Percentiles rank a stretch among this genome's conserved stretches.
phyloP scores from a whole-genome alignment of 164 flowering plant species.

The Sextonia rubra region DNA sequence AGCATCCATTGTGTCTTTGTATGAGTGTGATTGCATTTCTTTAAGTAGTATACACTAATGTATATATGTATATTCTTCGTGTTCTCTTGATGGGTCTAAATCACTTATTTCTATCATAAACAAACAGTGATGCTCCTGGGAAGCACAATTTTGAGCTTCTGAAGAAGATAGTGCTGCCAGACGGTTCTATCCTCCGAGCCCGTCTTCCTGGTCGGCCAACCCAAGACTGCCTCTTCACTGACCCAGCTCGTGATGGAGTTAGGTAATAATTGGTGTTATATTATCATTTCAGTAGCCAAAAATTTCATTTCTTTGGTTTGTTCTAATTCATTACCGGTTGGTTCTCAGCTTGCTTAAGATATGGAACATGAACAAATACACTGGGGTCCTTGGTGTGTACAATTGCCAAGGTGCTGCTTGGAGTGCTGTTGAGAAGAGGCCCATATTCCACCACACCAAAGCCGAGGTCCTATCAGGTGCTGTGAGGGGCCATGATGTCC shows the following conservation, averaged over 20 bases:
- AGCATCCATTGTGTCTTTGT: not conserved
- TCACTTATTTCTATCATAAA: not conserved
- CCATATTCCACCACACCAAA: slow-evolving; percentile 54
- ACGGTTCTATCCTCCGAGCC: slow-evolving; percentile 86
- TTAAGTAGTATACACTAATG: not conserved
- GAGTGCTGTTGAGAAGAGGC: slow-evolving; percentile 62
- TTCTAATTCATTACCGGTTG: not conserved
- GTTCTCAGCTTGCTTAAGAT: slow-evolving; percentile 75
- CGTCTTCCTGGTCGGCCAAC: slow-evolving; percentile 85
- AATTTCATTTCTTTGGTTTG: not conserved
- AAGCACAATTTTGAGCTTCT: slow-evolving; percentile 83
- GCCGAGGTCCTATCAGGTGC: slow-evolving; percentile 47
- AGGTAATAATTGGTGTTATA: slow-evolving; percentile 31
- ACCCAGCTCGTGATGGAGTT: slow-evolving; percentile 85
- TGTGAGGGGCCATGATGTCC: slow-evolving; percentile 62
- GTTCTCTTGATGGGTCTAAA: not conserved
- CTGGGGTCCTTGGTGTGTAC: slow-evolving; percentile 82
- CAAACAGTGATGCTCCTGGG: slow-evolving; percentile 86
- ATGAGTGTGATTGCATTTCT: not conserved
- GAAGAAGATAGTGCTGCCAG: slow-evolving; percentile 86
- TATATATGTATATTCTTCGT: not conserved
- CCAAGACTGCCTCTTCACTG: slow-evolving; percentile 71
- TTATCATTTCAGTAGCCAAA: not conserved
- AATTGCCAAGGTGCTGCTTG: slow-evolving; percentile 99
- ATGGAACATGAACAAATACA: slow-evolving; percentile 97